phyloP scores from a whole-genome alignment of 768 basidiomycete species.

The Auricularia heimuer region DNA sequence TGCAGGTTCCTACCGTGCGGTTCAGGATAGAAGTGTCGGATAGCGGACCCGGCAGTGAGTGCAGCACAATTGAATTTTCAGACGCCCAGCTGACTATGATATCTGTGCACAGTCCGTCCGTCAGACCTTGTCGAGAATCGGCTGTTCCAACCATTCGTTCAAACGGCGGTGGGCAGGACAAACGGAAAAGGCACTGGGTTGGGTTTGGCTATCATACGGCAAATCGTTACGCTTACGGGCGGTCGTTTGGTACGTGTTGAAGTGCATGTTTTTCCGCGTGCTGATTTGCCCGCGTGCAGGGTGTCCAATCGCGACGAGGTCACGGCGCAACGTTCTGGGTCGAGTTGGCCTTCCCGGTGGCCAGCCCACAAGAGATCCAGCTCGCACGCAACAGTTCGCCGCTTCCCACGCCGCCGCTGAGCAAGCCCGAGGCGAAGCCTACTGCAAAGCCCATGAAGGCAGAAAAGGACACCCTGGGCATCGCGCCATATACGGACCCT shows the following conservation, averaged over 20 bases:
- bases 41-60: slow-evolving; percentile 10
- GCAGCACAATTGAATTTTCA: slow-evolving; percentile 4
- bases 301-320: slow-evolving; percentile 22
- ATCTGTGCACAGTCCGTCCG: slow-evolving; percentile 10
- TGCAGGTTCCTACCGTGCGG: slow-evolving; percentile 11
- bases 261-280: neutral
- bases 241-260: slow-evolving; percentile 25
- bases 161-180: slow-evolving; percentile 30
- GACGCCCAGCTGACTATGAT: slow-evolving; percentile 4
- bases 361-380: neutral
- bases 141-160: slow-evolving; percentile 21
- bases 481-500: slow-evolving; percentile 4
- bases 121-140: slow-evolving; percentile 18
- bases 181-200: slow-evolving; percentile 34
- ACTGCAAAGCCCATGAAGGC: slow-evolving; percentile 4
- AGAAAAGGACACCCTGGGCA: slow-evolving; percentile 4
- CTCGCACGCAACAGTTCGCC: slow-evolving; percentile 7
- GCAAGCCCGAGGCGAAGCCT: neutral
- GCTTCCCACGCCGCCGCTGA: neutral
- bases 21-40: slow-evolving; percentile 15
- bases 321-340: slow-evolving; percentile 36
- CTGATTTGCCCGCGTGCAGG: neutral
- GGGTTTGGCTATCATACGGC: slow-evolving; percentile 34
- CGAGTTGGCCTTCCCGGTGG: slow-evolving; percentile 17
- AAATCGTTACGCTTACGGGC: slow-evolving; percentile 32